Percentiles rank a stretch among this genome's conserved stretches.
phyloP scores from a whole-genome alignment of 495 filamentous ascomycete genomes.

The Neurospora pannonica region DNA sequence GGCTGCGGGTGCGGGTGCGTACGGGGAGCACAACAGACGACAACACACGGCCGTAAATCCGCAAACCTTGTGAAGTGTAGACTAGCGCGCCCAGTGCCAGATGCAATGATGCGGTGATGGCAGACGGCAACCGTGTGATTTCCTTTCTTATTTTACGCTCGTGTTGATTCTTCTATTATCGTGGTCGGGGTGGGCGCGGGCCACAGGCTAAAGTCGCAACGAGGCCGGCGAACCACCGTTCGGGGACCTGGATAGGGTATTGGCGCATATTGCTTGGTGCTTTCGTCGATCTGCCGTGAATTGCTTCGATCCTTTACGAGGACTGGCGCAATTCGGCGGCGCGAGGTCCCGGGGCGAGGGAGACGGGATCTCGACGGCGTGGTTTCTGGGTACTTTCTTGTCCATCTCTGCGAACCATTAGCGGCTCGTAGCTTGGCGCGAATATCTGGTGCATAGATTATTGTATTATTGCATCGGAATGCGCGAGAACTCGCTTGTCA shows the following conservation, averaged over 20 bases:
- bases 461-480: neutral
- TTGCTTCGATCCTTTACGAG: neutral
- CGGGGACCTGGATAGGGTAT: neutral
- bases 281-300: neutral
- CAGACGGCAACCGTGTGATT: neutral
- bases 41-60: slow-evolving; percentile 14
- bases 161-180: neutral
- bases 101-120: neutral
- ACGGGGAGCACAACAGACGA: slow-evolving; percentile 11
- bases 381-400: neutral
- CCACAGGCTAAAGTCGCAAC: neutral
- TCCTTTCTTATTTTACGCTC: neutral
- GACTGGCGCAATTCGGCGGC: neutral
- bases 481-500: neutral
- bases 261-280: neutral
- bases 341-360: neutral
- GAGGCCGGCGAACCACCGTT: neutral
- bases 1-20: neutral
- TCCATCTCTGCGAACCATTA: neutral
- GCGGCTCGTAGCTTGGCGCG: neutral
- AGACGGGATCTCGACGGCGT: neutral
- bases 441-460: neutral
- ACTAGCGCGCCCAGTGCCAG: neutral
- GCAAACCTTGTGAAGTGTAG: neutral
- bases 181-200: neutral